Evolutionary conservation across 805 yeast species (phyloP).

Genomic region (Kuraishia hungarica): DNA sequence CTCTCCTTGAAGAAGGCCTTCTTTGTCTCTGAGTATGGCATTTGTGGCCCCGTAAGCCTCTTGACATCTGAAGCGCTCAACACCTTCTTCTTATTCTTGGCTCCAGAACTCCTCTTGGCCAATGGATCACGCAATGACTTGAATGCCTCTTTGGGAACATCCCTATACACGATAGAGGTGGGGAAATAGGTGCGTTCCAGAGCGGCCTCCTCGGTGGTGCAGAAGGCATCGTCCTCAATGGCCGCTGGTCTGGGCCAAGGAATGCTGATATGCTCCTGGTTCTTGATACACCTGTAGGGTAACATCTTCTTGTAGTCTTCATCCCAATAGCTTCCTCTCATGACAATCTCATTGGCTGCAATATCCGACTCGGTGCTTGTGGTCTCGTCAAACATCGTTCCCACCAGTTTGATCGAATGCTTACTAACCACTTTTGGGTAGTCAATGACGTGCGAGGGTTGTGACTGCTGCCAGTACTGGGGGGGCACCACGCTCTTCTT

Average conservation of each 20-base stretch:
- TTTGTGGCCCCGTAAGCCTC: constrained; percentile 57
- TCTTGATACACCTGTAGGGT: constrained; percentile 71
- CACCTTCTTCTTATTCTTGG: constrained; percentile 32
- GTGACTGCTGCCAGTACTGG: constrained; percentile 63
- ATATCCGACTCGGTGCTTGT: constrained; percentile 58
- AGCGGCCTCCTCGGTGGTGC: constrained; percentile 48
- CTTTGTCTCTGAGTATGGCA: constrained; percentile 66
- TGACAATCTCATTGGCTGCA: constrained; percentile 68
- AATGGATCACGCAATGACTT: constrained; percentile 68
- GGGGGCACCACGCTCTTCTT: constrained; percentile 62
- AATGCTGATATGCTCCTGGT: constrained; percentile 58
- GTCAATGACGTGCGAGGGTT: constrained; percentile 60
- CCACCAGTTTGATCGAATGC: constrained; percentile 64
- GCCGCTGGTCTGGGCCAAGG: constrained; percentile 85
- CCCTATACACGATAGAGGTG: constrained; percentile 54
- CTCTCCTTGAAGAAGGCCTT: constrained; percentile 53
- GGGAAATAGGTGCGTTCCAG: constrained; percentile 71
- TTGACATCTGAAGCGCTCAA: constrained; percentile 56
- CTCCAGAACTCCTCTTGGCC: constrained; percentile 33
- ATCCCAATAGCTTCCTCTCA: constrained; percentile 67
- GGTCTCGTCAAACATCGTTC: constrained; percentile 57
- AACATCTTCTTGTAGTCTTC: constrained; percentile 61
- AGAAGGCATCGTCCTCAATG: constrained; percentile 44
- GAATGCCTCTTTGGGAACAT: constrained; percentile 62
- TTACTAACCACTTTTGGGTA: constrained; percentile 58